Base-by-base conservation (phyloP, 1,139 yeast genomes). In the Taphrina pruni region DNA sequence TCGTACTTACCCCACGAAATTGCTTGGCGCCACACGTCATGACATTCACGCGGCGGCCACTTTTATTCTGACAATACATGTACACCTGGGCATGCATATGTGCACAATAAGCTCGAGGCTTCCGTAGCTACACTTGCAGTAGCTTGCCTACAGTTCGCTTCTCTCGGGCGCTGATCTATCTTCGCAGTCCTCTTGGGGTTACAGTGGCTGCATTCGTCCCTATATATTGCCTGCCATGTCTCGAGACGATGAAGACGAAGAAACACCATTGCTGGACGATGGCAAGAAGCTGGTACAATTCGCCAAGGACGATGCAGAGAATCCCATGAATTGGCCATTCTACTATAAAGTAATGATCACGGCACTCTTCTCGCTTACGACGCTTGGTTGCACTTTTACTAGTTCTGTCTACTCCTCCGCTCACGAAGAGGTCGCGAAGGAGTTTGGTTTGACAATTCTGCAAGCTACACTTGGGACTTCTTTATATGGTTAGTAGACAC, bases 391-490 rank as follows among this genome's bases (percentile, higher is more conserved):
- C 52, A 57, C 67, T 20, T 64, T 64, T 20, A 54, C 67, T 11
- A 64, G 67, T 38, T 64, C 67, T 14, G 60, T 64, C 67, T 64
- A 50, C 38, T 64, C 67, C 12, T 45, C 52, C 1, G 62, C 62
- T n/a, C 62, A 58, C n/a, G 54, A 58, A 17, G 62, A 43, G 21
- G 62, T 58, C 51, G 67, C 55, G 17, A 39, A 46, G 36, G 54
- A 38, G 36, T 55, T 43, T 46, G 51, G 45, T 36, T 39, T 64
- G 56, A 46, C 55, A n/a, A 54, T 46, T 9, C 38, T 43, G 41
- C 48, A 26, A 48, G 60, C 61, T 26, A 54, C 48, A 39, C 32
- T 55, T 17, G 60, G 55, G 26, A 64, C 52, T 26, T 64, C 55
- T 20, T 41, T 45, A 35, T 64, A 45, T 45, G 60, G 54, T 64